Evolutionary conservation across 23 red algal species (phyloP).

Genomic region (Gracilaria domingensis): DNA sequence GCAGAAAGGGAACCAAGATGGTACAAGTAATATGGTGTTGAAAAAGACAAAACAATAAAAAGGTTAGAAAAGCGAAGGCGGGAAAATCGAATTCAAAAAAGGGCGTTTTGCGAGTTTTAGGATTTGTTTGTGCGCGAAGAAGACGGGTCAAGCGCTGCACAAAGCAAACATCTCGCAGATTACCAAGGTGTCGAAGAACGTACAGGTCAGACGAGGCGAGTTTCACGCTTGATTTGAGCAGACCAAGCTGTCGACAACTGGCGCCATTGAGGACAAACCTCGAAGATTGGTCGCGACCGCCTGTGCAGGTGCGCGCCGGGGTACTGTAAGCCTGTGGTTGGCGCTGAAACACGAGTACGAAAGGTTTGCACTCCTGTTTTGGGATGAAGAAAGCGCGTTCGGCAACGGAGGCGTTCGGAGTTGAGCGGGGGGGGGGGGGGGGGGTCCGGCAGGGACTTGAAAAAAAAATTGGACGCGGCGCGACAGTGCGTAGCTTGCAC

Average conservation of each 20-base stretch:
- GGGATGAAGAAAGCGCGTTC: not conserved
- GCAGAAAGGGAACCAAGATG: not conserved
- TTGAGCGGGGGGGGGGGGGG: not conserved
- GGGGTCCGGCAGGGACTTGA: not conserved
- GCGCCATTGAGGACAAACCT: slow-evolving; percentile 24
- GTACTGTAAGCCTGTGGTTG: slow-evolving; percentile 15
- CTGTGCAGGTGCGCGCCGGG: slow-evolving; percentile 10
- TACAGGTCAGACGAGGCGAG: slow-evolving; percentile 9
- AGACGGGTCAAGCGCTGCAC: not conserved
- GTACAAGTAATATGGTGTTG: not conserved
- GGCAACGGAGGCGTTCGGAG: not conserved
- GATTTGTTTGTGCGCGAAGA: not conserved
- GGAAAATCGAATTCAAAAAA: slow-evolving; percentile 72
- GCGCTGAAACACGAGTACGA: not conserved
- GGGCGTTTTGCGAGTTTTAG: slow-evolving; percentile 1
- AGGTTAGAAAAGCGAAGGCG: slow-evolving; percentile 36
- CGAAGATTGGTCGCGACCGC: slow-evolving; percentile 17
- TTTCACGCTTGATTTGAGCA: slow-evolving; percentile 21
- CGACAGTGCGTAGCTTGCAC: not conserved
- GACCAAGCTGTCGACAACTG: slow-evolving; percentile 33
- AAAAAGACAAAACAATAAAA: slow-evolving; percentile 1
- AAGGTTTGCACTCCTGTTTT: slow-evolving; percentile 2
- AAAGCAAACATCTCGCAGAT: slow-evolving; percentile 5
- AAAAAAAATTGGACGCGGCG: not conserved
- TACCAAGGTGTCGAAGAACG: not conserved